Percentiles rank a stretch among this genome's conserved stretches.
These are phyloP conservation scores for Russula emetica DNA, from an alignment of 768 basidiomycete genomes.

Conservation along the genomic window DNA sequence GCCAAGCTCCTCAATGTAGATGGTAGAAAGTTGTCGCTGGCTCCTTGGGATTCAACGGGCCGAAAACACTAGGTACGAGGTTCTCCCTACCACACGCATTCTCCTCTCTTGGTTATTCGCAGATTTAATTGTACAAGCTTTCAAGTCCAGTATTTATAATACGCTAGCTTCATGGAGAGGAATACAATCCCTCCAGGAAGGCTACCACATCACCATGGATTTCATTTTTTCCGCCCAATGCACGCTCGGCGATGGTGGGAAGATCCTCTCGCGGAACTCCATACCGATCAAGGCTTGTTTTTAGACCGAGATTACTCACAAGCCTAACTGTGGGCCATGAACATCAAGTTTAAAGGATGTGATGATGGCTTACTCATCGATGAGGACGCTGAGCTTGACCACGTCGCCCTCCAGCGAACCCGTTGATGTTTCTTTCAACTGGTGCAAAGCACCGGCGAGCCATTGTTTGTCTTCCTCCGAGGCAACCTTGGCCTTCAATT, in stretches of 20 bases:
- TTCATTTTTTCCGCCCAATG: conserved; percentile 44
- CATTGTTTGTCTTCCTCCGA: conserved; percentile 59
- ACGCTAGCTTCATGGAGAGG: conserved; percentile 4
- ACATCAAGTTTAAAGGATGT: neutral
- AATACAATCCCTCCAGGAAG: conserved; percentile 47
- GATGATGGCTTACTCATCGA: conserved; percentile 45
- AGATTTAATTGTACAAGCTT: neutral
- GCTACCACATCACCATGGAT: conserved; percentile 42
- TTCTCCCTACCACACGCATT: neutral
- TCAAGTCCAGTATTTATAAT: no score
- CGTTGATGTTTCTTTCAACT: conserved; percentile 55
- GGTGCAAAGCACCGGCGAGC: conserved; percentile 53
- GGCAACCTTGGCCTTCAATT: conserved; percentile 52
- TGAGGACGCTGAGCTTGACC: conserved; percentile 46
- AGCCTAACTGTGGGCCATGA: conserved; percentile 42
- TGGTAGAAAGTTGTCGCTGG: no score
- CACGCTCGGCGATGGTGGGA: conserved; percentile 47
- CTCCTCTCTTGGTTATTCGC: neutral
- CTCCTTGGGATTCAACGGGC: neutral
- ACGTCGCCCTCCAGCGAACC: conserved; percentile 65
- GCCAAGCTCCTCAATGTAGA: neutral
- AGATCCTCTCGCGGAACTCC: conserved; percentile 59
- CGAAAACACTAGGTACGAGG: neutral
- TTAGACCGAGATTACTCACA: conserved; percentile 54
- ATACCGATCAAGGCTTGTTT: conserved; percentile 54